phyloP scores from a whole-genome alignment of 208 protist genomes.

The Leishmania aethiopica region DNA sequence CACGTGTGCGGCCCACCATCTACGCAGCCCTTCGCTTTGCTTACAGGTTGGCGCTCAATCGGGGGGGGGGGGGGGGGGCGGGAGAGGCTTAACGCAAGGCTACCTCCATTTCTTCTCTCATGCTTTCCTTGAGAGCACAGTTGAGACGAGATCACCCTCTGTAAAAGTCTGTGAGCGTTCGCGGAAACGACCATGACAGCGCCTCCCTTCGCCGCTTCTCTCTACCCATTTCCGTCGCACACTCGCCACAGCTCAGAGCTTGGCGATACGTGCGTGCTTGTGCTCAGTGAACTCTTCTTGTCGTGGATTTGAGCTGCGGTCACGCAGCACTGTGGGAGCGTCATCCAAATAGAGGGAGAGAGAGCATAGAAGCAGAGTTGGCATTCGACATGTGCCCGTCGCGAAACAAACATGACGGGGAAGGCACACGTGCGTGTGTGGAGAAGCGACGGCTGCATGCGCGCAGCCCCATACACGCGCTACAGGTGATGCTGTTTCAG shows the following conservation, averaged over 20 bases:
- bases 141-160: not conserved
- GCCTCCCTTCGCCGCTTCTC: not conserved
- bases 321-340: not conserved
- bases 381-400: no score
- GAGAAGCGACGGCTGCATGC: not conserved
- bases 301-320: not conserved
- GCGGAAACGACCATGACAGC: not conserved
- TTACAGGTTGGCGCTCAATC: not conserved
- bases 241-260: not conserved
- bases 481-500: not conserved
- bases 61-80: no score
- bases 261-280: not conserved
- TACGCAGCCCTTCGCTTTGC: not conserved
- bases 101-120: not conserved
- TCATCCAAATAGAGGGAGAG: not conserved
- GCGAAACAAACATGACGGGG: not conserved
- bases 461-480: not conserved
- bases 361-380: no score
- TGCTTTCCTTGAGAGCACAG: not conserved
- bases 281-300: not conserved
- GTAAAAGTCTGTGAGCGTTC: not conserved
- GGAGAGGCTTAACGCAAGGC: not conserved
- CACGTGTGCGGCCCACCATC: not conserved
- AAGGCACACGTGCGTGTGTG: not conserved
- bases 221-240: constrained; percentile 1